These are phyloP conservation scores for Fusarium chaquense DNA, from an alignment of 2,329 filamentous ascomycete genomes.

Conservation along the genomic window DNA sequence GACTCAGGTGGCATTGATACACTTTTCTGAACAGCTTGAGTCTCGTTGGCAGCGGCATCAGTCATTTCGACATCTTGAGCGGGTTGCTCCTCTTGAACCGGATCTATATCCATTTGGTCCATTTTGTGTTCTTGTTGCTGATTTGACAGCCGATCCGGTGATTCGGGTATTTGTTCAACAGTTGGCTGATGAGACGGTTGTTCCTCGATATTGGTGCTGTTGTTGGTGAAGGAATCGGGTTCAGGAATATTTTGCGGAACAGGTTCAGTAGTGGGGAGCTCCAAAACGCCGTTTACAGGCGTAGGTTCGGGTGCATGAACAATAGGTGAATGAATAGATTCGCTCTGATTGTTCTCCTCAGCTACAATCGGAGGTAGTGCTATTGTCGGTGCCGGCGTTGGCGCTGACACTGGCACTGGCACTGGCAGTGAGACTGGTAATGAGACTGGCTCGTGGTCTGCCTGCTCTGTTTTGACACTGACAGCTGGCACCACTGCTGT, in stretches of 20 bases:
- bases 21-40: neutral
- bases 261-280: slow-evolving; percentile 11
- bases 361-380: neutral
- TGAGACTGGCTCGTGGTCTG: neutral
- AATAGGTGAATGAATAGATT: slow-evolving; percentile 26
- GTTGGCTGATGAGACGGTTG: slow-evolving; percentile 24
- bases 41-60: slow-evolving; percentile 17
- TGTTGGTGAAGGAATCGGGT: slow-evolving; percentile 8
- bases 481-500: slow-evolving; percentile 4
- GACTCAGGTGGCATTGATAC: neutral
- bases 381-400: slow-evolving; percentile 8
- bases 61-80: slow-evolving; percentile 39
- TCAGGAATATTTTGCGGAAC: slow-evolving; percentile 13
- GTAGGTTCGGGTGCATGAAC: slow-evolving; percentile 11
- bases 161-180: slow-evolving; percentile 12
- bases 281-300: slow-evolving; percentile 23
- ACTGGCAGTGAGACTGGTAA: neutral
- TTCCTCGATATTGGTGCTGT: slow-evolving; percentile 26
- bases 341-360: slow-evolving; percentile 16
- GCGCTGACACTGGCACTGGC: neutral
- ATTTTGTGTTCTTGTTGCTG: slow-evolving; percentile 34
- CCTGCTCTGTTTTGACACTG: neutral
- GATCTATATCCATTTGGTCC: slow-evolving; percentile 40
- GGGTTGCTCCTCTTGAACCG: slow-evolving; percentile 20
- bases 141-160: slow-evolving; percentile 12